phyloP scores from a whole-genome alignment of 192 early-diverging fungal genomes.

The Geranomyces variabilis region DNA sequence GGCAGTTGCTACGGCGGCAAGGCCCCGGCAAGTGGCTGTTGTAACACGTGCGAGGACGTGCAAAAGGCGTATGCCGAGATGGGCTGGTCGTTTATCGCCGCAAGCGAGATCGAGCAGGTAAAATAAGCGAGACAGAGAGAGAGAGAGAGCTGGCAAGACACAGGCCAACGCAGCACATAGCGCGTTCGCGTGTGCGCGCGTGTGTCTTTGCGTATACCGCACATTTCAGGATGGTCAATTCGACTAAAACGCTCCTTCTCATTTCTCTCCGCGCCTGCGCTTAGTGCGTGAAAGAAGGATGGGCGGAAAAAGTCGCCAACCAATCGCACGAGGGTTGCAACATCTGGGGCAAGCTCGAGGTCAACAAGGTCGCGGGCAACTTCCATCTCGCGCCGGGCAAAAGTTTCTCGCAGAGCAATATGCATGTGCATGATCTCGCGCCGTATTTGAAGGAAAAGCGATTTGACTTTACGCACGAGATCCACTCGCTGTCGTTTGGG shows the following conservation, averaged over 20 bases:
- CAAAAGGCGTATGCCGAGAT: conserved; percentile 76
- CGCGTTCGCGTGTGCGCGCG: too few species aligned
- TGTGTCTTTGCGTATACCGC: too few species aligned
- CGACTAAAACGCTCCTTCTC: too few species aligned
- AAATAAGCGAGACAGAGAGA: too few species aligned
- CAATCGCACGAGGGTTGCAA: conserved; percentile 91
- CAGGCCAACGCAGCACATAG: too few species aligned
- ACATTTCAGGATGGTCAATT: too few species aligned
- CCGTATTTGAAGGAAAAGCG: conserved; percentile 57
- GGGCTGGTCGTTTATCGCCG: conserved; percentile 82
- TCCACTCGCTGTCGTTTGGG: conserved; percentile 85
- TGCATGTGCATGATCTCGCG: conserved; percentile 81
- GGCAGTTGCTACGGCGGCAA: conserved; percentile 87
- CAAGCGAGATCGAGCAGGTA: conserved; percentile 83
- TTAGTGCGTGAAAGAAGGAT: conserved; percentile 89
- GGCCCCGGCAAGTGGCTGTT: conserved; percentile 75
- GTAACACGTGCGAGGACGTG: conserved; percentile 94
- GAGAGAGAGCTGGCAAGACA: neutral
- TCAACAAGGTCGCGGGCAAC: conserved; percentile 93
- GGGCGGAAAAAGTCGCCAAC: conserved; percentile 68
- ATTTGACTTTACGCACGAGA: conserved; percentile 81
- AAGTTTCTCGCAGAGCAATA: conserved; percentile 65
- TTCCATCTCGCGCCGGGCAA: conserved; percentile 92
- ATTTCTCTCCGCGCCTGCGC: neutral
- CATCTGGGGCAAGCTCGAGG: conserved; percentile 74